Base-by-base conservation (phyloP, 2,329 filamentous ascomycete species). In the Botrytis galanthina region DNA sequence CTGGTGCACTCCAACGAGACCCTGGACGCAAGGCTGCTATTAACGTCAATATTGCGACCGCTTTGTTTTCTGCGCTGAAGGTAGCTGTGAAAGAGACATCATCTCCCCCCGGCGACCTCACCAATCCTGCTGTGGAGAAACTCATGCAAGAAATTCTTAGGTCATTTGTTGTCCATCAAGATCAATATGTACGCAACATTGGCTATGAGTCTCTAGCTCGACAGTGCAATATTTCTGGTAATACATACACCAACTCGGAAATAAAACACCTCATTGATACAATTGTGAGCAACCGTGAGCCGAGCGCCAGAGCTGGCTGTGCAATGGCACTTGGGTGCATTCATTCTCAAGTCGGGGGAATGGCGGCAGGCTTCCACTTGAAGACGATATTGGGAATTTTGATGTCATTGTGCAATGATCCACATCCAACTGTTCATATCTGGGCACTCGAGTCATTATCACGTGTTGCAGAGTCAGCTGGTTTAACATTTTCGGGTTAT, bases 341-440 rank as follows among this genome's bases (percentile, higher is more conserved):
- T 70, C 95, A 99, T 83, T 93, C 94, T 29, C 94, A 97, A 81
- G 93, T 99, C 48, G 97, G 96, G 73, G 95, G 96, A 73, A 98
- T 99, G 95, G 96, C 96, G 71, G 96, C 96, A 72, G 94, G 95
- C 5, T 94, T 96, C 78, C 96, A 99, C 81, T 87, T 99, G 69
- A 98, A 98, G 84, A 98, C 94, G 1, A 98, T 99, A 68, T 88
- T 98, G n/a, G 93, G 95, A 29, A 97, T 99, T 57, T 85, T 99
- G n/a, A 97, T 98, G 92, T 98, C 96, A 12, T 87, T 99, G 16
- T 95, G 94, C 81, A 97, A 95, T 78, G 96, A 99, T 80, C 93
- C 95, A 32, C 96, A 99, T 81, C 95, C 96, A 0, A 91, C 93
- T 0, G 96, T 99, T 14, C 96, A 99, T 82, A 97, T 95, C 81